phyloP scores from a whole-genome alignment of 179 eudicot genomes.

The Patellifolia procumbens region DNA sequence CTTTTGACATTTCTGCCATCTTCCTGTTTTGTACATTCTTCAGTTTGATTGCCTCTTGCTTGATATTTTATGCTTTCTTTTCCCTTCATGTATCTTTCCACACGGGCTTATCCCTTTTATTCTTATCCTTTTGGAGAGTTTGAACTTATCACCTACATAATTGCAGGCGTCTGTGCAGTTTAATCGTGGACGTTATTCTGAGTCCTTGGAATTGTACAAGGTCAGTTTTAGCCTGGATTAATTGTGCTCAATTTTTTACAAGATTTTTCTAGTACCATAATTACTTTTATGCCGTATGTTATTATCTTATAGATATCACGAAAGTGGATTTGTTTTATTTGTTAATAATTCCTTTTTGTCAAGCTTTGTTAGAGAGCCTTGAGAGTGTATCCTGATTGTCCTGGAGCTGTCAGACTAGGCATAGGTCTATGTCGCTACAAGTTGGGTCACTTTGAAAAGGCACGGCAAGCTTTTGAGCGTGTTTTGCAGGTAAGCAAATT shows the following conservation, averaged over 20 bases:
- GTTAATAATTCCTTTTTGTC: neutral
- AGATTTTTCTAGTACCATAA: neutral
- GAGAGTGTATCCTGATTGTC: slow-evolving; percentile 82
- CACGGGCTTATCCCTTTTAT: neutral
- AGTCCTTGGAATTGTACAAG: slow-evolving; percentile 92
- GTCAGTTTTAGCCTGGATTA: slow-evolving; percentile 34
- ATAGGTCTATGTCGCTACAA: slow-evolving; percentile 87
- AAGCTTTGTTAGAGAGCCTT: slow-evolving; percentile 65
- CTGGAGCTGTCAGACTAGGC: slow-evolving; percentile 94
- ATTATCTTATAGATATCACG: slow-evolving; percentile 11
- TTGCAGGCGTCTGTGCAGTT: slow-evolving; percentile 95
- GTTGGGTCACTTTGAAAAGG: slow-evolving; percentile 90
- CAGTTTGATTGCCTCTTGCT: neutral
- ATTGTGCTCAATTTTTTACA: no score
- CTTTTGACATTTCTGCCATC: neutral
- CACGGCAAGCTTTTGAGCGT: slow-evolving; percentile 89
- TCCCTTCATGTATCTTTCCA: neutral
- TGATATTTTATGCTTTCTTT: neutral
- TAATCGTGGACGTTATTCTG: slow-evolving; percentile 74
- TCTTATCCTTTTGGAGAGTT: slow-evolving; percentile 4
- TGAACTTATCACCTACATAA: slow-evolving; percentile 15
- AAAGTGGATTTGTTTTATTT: neutral
- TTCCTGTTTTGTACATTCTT: neutral
- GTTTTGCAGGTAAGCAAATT: slow-evolving; percentile 68
- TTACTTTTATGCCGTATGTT: slow-evolving; percentile 10